These are phyloP conservation scores for Aphanomyces invadans DNA, from an alignment of 352 stramenopile genomes.

Conservation along the genomic window DNA sequence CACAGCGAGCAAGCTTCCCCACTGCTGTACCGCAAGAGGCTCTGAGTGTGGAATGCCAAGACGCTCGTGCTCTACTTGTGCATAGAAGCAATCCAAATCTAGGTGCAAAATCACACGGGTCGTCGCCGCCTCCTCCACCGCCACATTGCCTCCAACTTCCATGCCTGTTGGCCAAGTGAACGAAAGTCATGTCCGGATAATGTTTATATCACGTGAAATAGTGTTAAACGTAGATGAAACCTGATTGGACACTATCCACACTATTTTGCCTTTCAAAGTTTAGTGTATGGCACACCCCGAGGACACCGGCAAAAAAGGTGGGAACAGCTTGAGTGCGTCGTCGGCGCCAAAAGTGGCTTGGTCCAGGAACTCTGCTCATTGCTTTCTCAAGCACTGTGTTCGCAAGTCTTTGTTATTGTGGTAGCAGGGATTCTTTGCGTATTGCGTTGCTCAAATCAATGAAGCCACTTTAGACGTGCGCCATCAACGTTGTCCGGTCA, in stretches of 20 bases:
- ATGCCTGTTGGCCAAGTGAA: neutral
- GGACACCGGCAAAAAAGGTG: too few species aligned
- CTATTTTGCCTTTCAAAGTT: neutral
- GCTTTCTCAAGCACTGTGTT: too few species aligned
- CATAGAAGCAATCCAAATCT: constrained; percentile 86
- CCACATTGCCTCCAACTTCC: neutral
- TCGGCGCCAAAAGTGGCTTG: neutral
- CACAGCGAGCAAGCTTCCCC: constrained; percentile 72
- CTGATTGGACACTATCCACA: neutral
- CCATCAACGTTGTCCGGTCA: too few species aligned
- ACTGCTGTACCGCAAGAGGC: constrained; percentile 77
- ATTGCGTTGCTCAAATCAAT: too few species aligned
- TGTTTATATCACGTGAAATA: neutral
- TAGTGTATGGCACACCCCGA: neutral
- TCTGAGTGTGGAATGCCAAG: constrained; percentile 53
- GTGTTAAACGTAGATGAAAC: too few species aligned
- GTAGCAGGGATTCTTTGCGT: too few species aligned
- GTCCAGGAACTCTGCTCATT: too few species aligned
- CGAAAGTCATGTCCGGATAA: neutral
- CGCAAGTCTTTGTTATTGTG: too few species aligned
- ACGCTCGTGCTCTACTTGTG: constrained; percentile 70
- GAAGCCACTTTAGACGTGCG: too few species aligned
- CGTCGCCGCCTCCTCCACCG: neutral
- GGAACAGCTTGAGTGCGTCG: neutral
- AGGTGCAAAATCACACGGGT: constrained; percentile 70